Evolutionary conservation across 306 rosid species (phyloP).

Genomic region (Vicia sativa): DNA sequence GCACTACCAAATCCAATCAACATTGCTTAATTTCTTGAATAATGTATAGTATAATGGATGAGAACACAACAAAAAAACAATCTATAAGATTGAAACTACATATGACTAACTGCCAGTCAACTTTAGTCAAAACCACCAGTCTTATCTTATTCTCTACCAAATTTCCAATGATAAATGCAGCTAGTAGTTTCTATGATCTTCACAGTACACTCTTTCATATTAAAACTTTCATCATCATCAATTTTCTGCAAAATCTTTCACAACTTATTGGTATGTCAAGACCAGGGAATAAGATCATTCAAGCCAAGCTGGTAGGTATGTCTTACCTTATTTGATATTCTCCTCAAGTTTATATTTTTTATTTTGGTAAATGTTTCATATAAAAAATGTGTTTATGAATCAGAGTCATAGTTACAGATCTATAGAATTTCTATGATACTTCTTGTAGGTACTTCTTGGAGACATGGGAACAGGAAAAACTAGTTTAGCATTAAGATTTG

Average conservation of each 20-base stretch:
- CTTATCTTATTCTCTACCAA: conserved; percentile 29
- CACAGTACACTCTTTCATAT: conserved; percentile 19
- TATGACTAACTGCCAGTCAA: conserved; percentile 58
- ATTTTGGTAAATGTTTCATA: background rate
- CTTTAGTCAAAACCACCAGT: conserved; percentile 51
- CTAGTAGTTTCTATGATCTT: conserved; percentile 22
- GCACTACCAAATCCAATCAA: background rate
- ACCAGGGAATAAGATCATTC: conserved; percentile 69
- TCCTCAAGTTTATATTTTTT: background rate
- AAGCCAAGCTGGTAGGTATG: conserved; percentile 96
- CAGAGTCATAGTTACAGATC: background rate
- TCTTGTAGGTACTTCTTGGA: conserved; percentile 52
- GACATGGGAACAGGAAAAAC: conserved; percentile 59
- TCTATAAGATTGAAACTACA: background rate
- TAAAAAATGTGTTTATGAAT: conserved; percentile 7
- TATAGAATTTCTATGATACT: background rate
- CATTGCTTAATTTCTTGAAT: background rate
- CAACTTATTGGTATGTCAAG: conserved; percentile 49
- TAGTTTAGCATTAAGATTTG: conserved; percentile 77
- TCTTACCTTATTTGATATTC: conserved; percentile 48
- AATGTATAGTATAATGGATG: conserved; percentile 6
- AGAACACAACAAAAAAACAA: background rate
- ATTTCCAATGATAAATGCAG: conserved; percentile 19
- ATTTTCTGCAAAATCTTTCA: conserved; percentile 12
- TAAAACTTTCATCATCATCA: conserved; percentile 17